phyloP scores from a whole-genome alignment of 164 flowering plant genomes.

The Stephania japonica region DNA sequence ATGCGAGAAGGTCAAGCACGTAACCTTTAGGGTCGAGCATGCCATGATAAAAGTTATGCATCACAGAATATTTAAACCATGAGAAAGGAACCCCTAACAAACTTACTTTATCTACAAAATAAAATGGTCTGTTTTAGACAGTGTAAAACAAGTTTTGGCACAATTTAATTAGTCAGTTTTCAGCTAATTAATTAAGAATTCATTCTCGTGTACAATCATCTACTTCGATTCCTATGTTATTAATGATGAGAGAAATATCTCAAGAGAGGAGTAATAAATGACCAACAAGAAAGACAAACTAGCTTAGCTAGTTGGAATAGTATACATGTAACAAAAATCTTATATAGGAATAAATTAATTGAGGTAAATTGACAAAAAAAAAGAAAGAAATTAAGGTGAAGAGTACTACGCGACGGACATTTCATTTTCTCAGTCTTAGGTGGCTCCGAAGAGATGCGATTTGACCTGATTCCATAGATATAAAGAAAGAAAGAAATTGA shows the following conservation, averaged over 20 bases:
- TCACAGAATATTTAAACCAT: not conserved
- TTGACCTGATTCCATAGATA: too few species aligned
- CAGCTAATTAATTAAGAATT: too few species aligned
- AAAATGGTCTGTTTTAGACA: conserved; percentile 6
- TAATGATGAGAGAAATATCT: not conserved
- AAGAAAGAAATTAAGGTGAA: not conserved
- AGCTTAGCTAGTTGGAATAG: too few species aligned
- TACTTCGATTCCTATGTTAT: not conserved
- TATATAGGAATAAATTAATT: not conserved
- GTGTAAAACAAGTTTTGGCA: conserved; percentile 6
- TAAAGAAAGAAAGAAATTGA: too few species aligned
- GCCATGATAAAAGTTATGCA: not conserved
- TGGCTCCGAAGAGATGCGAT: not conserved
- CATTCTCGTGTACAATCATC: too few species aligned
- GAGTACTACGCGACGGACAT: not conserved
- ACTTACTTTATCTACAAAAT: not conserved
- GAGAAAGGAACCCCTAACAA: conserved; percentile 14
- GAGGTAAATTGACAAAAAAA: not conserved
- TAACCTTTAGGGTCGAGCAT: not conserved
- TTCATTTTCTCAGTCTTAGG: not conserved
- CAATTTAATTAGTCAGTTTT: too few species aligned
- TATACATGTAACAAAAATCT: too few species aligned
- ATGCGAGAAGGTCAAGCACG: too few species aligned
- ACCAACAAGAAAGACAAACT: not conserved
- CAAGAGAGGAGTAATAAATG: not conserved